Conservation (phyloP, 2,329 filamentous ascomycete genomes). For the Xylariaceae sp. region DNA sequence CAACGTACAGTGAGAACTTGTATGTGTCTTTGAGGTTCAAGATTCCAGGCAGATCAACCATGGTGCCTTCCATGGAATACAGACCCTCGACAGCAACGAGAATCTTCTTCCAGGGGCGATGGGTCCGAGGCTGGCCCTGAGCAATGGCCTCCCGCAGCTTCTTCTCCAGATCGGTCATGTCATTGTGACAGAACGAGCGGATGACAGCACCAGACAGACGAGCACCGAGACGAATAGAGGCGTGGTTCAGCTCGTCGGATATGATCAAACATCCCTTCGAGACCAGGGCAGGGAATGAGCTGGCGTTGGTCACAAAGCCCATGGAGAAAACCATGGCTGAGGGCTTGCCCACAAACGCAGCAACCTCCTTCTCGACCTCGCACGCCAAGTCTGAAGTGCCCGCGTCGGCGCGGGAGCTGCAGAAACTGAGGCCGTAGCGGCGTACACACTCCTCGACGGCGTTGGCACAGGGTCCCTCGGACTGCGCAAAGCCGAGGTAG, state of each 20-base stretch:
- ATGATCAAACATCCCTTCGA: constrained; percentile 91
- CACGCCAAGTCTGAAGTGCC: constrained; percentile 82
- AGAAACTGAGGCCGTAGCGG: constrained; percentile 76
- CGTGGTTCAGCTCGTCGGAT: constrained; percentile 95
- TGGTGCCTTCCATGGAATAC: constrained; percentile 99
- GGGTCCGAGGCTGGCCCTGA: constrained; percentile 94
- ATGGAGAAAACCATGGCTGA: constrained; percentile 97
- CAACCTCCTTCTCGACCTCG: constrained; percentile 86
- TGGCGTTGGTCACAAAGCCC: constrained; percentile 95
- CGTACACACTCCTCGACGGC: constrained; percentile 78
- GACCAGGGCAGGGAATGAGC: constrained; percentile 84
- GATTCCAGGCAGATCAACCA: constrained; percentile 93
- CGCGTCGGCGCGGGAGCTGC: constrained; percentile 73
- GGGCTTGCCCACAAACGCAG: constrained; percentile 88
- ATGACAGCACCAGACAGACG: constrained; percentile 93
- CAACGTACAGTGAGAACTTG: constrained; percentile 93
- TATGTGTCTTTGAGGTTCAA: constrained; percentile 86
- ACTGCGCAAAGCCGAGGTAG: constrained; percentile 96
- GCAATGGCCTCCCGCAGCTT: constrained; percentile 87
- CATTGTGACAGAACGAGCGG: constrained; percentile 94
- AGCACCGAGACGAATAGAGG: constrained; percentile 91
- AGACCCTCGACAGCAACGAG: constrained; percentile 91
- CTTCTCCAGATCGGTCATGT: constrained; percentile 80
- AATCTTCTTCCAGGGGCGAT: constrained; percentile 99
- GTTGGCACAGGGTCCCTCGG: constrained; percentile 92